These are phyloP conservation scores for Thamnidium elegans DNA, from an alignment of 192 early-diverging fungal species.

Conservation along the genomic window DNA sequence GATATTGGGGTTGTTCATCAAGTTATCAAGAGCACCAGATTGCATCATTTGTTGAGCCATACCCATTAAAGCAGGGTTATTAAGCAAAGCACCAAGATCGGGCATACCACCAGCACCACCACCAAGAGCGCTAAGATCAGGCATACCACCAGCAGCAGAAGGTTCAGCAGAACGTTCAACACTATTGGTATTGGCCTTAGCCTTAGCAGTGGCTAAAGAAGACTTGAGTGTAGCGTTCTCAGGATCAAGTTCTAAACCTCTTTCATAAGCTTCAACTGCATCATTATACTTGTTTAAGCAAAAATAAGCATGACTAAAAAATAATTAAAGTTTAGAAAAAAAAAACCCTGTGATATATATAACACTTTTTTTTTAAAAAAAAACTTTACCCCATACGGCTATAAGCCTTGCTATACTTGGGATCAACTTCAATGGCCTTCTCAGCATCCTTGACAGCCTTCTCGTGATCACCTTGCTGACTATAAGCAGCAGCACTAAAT, in stretches of 20 bases:
- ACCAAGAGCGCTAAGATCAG: background rate
- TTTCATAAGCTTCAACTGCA: conserved; percentile 87
- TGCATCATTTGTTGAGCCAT: conserved; percentile 95
- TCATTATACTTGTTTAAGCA: conserved; percentile 80
- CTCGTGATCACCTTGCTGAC: conserved; percentile 81
- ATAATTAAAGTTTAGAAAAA: background rate
- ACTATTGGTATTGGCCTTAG: conserved; percentile 37
- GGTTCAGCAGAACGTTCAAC: conserved; percentile 34
- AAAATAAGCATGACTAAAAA: conserved; percentile 79
- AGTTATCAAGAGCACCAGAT: conserved; percentile 71
- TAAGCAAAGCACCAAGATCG: conserved; percentile 77
- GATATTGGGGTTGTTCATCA: conserved; percentile 92
- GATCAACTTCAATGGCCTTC: conserved; percentile 79
- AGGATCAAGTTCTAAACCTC: conserved; percentile 82
- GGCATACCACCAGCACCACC: conserved; percentile 52
- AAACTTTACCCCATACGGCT: conserved; percentile 75
- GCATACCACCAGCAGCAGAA: conserved; percentile 34
- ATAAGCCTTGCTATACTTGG: conserved; percentile 91
- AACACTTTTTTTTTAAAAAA: background rate
- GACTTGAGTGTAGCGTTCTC: conserved; percentile 78
- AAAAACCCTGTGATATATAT: background rate
- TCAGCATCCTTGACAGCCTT: conserved; percentile 87
- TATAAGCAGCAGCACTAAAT: conserved; percentile 88
- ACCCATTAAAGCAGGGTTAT: conserved; percentile 91
- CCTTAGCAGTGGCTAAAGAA: conserved; percentile 66